phyloP scores from a whole-genome alignment of 768 basidiomycete genomes.

The Hirschioporus abietinus region DNA sequence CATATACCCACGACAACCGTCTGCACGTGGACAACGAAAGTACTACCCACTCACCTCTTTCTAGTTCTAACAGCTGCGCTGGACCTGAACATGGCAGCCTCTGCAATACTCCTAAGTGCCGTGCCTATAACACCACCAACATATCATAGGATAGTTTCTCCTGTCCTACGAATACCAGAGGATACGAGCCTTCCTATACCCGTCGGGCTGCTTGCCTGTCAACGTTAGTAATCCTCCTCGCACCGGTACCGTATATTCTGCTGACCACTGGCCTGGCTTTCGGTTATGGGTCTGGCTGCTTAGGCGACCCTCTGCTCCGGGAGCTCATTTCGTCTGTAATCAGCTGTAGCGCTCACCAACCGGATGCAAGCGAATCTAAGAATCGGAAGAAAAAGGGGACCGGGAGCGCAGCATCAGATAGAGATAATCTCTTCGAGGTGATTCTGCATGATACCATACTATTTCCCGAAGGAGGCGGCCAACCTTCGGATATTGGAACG shows the following conservation, averaged over 20 bases:
- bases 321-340: slow-evolving; percentile 55
- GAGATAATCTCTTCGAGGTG: slow-evolving; percentile 51
- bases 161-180: slow-evolving; percentile 48
- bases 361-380: slow-evolving; percentile 26
- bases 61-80: not conserved
- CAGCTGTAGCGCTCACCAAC: slow-evolving; percentile 41
- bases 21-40: no score
- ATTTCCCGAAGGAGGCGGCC: slow-evolving; percentile 82
- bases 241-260: not conserved
- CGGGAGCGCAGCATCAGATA: slow-evolving; percentile 36
- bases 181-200: slow-evolving; percentile 49
- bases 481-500: slow-evolving; percentile 68
- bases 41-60: not conserved
- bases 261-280: not conserved
- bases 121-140: slow-evolving; percentile 43
- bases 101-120: slow-evolving; percentile 32
- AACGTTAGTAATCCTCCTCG: slow-evolving; percentile 42
- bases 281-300: slow-evolving; percentile 6
- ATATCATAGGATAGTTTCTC: slow-evolving; percentile 63
- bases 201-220: slow-evolving; percentile 75
- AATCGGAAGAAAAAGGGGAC: slow-evolving; percentile 48
- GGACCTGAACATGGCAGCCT: slow-evolving; percentile 30
- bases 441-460: slow-evolving; percentile 72
- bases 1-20: no score
- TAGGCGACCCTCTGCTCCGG: slow-evolving; percentile 67